Base-by-base conservation (phyloP, 1,284 basidiomycete species). In the Ustilago esculenta region DNA sequence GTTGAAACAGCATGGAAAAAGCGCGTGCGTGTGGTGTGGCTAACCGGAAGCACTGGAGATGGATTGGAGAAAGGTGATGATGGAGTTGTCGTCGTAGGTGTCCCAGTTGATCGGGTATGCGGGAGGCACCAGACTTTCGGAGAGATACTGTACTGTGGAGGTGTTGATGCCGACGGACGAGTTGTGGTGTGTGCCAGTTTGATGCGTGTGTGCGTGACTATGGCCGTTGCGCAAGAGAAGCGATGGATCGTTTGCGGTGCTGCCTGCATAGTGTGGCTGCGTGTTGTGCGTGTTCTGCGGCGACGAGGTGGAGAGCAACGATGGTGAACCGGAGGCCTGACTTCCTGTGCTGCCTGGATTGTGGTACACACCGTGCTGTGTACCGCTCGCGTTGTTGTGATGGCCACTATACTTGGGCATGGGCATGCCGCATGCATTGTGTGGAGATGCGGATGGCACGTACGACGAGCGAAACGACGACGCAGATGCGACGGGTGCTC, bases 91-190 rank as follows among this genome's bases (percentile, higher is more conserved):
- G 48, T 71, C 67, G 35, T 60, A 55, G 10, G 67, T 64, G 20
- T 65, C 67, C 67, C 67, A 71, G 30, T 71, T 60, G 47, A 64
- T 71, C 24, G 67, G 67, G 35, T 71, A 71, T 23, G 61, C 53
- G 1, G 67, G 67, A 6, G 67, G 67, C n/a, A 65, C 56, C 14
- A 71, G 32, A n/a, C 52, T 57, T 17, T 71, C 67, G 5, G 60
- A 65, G 11, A 71, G 30, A 21, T 56, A 63, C 43, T 69, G 66
- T 4, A 69, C 33, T 10, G 65, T 53, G 23, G 51, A 29, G 20
- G 37, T 48, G 45, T 47, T 47, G 41, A 48, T 48, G 12, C 24
- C 35, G 4, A 17, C 53, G 10, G 44, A 25, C 18, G 21, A 30
- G 23, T 59, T 34, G 12, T 51, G 48, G 23, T 42, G 24, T 27